Evolutionary conservation across 1,284 basidiomycete species (phyloP), one percentile per base, ranked within the genome.

Genomic region (Leccinum subrobustum): DNA sequence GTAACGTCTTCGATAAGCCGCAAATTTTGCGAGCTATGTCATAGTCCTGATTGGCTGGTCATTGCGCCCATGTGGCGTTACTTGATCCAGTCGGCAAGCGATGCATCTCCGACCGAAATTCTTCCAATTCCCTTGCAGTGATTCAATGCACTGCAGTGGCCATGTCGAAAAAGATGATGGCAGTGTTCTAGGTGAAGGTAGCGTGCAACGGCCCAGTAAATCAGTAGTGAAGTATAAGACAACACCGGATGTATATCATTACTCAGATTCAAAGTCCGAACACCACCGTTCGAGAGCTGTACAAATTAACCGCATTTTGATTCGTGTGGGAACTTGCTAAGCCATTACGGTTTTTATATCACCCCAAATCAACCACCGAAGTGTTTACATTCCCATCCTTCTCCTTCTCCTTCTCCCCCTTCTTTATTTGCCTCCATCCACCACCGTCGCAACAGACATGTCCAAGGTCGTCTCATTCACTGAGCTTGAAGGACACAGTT

Each of bases 401-500:
- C 57, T 58, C 60, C 48, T 31, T 31, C 29, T 31, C 63, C 52
- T 6, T n/a, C 27, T n/a, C 27, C 16, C 58, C 67, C 54, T 68
- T 67, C 64, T 62, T 54, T 63, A 63, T 58, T 66, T 68, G 63
- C 64, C 35, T 69, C 62, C 42, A 63, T 42, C 52, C 52, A 31
- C n/a, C 42, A 57, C 63, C 62, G 64, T 61, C 75, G 56, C 59
- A 47, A 7, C 42, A 62, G 56, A 56, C 58, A 81, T 81, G 77
- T 69, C 78, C 64, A 89, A 85, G 75, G 77, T 83, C 63, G 77
- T 93, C 76, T 88, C 88, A 64, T 78, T 83, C 75, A 87, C 88
- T 50, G 84, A 93, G 74, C 87, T 95, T 74, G 85, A 91, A 70
- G 79, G 82, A 61, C 84, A 95, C 83, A 84, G 77, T 67, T 80